Evolutionary conservation across 2,329 filamentous ascomycete species (phyloP), one percentile per base, ranked within the genome.

Genomic region (Ophiocordyceps camponoti-leonardi): DNA sequence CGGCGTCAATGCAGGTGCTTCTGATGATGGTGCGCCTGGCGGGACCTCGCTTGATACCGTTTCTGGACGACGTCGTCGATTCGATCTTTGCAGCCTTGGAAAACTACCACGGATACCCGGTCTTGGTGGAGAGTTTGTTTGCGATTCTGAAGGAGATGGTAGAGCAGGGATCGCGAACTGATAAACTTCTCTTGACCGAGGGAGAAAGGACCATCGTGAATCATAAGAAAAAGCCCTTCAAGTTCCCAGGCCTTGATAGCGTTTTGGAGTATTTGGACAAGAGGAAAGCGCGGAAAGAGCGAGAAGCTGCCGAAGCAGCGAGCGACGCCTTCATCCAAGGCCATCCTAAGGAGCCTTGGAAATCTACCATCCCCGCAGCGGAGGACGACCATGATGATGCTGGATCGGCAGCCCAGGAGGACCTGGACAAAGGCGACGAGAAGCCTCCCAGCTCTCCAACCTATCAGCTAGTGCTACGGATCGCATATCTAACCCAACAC

Each of bases 31-130:
- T 96, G 49, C 79, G 77, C 23, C 72, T 98, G 14, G 86, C 87
- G 18, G 92, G 92, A 0, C 79, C 87, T 1, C 72, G 72, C 8
- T 61, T 98, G 20, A 71, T 98, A 12, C 87, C 88, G 0, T 95
- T 88, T 56, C 68, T 98, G 2, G 90, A 96, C 56, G 92, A 98
- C 57, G 77, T 94, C 1, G 79, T 96, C 3, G 83, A 81, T 5
- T 90, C 86, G 1, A 86, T 98, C 37, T 96, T 98, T 59, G 83
- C 84, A 0, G 86, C 88, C 0, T 66, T 98, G n/a, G 87, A 95
- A 52, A 85, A 86, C 55, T 98, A 92, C 54, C 92, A 98, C 55
- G 92, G 92, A 1, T 96, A 98, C 58, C 80, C 86, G 0, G 66
- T 73, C 18, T 79, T 98, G 47, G 88, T 94, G 1, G 86, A 94